Evolutionary conservation across 345 rosid species (phyloP).

Genomic region (Linum lewisii): DNA sequence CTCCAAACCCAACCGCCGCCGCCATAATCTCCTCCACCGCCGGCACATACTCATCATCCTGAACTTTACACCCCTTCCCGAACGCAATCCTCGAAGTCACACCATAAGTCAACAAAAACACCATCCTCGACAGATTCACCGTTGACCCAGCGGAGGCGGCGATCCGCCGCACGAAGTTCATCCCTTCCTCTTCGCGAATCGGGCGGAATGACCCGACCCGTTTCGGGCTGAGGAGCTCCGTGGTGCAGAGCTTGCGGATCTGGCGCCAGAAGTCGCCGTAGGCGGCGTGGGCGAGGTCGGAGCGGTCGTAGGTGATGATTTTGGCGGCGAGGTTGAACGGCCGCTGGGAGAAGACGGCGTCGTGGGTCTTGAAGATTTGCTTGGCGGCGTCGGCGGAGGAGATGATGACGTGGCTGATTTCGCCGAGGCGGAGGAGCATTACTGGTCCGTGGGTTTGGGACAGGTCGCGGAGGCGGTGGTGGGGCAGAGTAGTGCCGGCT

Average conservation of each 20-base stretch:
- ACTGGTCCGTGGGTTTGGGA: conserved; percentile 11
- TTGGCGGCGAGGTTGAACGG: conserved; percentile 1
- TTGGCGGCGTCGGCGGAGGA: conserved; percentile 12
- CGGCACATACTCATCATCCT: not conserved
- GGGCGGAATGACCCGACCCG: conserved; percentile 4
- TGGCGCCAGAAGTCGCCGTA: conserved; percentile 10
- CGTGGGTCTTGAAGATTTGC: conserved; percentile 14
- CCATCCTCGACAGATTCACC: not conserved
- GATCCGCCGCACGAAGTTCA: not conserved
- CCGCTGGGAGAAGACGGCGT: conserved; percentile 5
- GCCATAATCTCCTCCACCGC: not conserved
- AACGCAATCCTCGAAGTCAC: conserved; percentile 9
- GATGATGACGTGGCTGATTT: conserved; percentile 3
- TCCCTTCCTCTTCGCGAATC: conserved; percentile 5
- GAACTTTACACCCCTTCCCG: conserved; percentile 6
- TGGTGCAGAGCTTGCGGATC: conserved; percentile 6
- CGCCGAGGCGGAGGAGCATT: conserved; percentile 12
- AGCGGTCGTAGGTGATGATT: not conserved
- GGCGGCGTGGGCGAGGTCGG: not conserved
- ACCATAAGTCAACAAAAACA: not conserved
- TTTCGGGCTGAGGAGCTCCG: conserved; percentile 4
- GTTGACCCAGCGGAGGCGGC: not conserved
- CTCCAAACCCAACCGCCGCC: not conserved
- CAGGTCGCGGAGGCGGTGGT: conserved; percentile 9
- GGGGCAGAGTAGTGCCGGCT: not conserved